These are phyloP conservation scores for Setaria viridis DNA, from an alignment of 202 grass and related monocot genomes.

Conservation along the genomic window DNA sequence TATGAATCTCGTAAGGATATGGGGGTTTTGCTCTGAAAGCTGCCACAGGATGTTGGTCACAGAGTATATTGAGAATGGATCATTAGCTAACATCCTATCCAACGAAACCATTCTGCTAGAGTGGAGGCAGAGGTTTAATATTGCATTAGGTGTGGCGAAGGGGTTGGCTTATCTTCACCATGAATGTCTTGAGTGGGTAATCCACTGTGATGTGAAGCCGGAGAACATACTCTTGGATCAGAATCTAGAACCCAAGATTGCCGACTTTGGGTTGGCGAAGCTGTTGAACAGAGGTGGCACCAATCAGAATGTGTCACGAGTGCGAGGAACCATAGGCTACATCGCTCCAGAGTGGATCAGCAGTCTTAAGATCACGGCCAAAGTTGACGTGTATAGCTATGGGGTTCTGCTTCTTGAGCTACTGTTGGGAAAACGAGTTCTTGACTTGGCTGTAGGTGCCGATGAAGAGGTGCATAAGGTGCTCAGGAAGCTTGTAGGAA, in stretches of 20 bases:
- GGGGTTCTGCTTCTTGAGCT: too few relatives aligned
- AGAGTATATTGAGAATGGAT: slow-evolving; percentile 46
- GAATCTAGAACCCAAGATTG: slow-evolving; percentile 47
- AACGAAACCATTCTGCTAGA: slow-evolving; percentile 19
- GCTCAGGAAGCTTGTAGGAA: too few relatives aligned
- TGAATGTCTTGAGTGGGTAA: slow-evolving; percentile 56
- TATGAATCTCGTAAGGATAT: slow-evolving; percentile 53
- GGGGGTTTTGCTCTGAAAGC: slow-evolving; percentile 53
- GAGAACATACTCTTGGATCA: slow-evolving; percentile 11
- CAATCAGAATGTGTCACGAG: slow-evolving; percentile 36
- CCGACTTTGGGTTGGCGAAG: slow-evolving; percentile 45
- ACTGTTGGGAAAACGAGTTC: too few relatives aligned
- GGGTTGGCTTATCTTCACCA: slow-evolving; percentile 59
- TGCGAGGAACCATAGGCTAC: slow-evolving; percentile 54
- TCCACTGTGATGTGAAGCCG: slow-evolving; percentile 51
- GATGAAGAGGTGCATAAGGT: too few relatives aligned
- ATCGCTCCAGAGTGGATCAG: slow-evolving; percentile 58
- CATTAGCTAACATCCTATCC: slow-evolving; percentile 49
- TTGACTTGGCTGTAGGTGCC: too few relatives aligned
- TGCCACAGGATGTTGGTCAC: slow-evolving; percentile 46
- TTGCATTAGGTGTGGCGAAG: slow-evolving; percentile 40
- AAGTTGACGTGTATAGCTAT: too few relatives aligned
- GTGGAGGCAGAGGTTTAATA: slow-evolving; percentile 49
- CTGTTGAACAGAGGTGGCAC: slow-evolving; percentile 25
- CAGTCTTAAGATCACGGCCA: too few relatives aligned